Conservation (phyloP, 169 alveolate genomes). For the Neospora caninum region DNA sequence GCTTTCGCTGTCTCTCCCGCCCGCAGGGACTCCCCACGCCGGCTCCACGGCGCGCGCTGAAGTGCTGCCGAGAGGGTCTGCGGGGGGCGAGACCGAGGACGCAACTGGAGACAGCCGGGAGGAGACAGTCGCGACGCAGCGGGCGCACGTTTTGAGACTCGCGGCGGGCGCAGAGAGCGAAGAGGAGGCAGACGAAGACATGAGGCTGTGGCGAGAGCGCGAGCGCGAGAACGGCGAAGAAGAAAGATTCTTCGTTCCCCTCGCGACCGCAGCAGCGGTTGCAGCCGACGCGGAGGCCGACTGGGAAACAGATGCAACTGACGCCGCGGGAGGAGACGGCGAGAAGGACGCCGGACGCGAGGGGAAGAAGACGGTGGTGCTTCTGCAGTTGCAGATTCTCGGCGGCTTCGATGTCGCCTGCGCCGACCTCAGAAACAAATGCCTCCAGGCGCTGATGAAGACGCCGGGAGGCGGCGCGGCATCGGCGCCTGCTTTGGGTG, state of each 20-base stretch:
- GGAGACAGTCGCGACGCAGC: no score
- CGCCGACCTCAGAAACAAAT: conserved; percentile 48
- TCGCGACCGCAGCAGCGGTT: conserved; percentile 11
- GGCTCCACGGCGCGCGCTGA: not conserved
- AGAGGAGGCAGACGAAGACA: not conserved
- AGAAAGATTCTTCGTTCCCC: conserved; percentile 39
- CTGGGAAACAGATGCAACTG: no score
- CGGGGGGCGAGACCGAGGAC: no score
- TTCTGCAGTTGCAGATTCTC: conserved; percentile 5
- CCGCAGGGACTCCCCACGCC: not conserved
- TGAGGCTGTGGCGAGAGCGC: not conserved
- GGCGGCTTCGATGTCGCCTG: not conserved
- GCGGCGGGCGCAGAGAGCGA: not conserved
- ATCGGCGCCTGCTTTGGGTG: not conserved
- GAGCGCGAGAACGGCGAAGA: conserved; percentile 29
- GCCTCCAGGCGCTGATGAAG: not conserved
- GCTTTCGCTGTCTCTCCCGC: not conserved
- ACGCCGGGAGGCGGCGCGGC: no score
- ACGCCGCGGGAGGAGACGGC: not conserved
- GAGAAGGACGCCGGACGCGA: not conserved
- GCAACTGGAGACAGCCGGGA: no score
- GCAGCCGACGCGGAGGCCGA: conserved; percentile 11
- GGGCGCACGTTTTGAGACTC: no score
- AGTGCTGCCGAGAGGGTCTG: no score
- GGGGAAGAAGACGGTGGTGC: not conserved